phyloP scores from a whole-genome alignment of 2,329 filamentous ascomycete species.

The Trichophyton mentagrophytes region DNA sequence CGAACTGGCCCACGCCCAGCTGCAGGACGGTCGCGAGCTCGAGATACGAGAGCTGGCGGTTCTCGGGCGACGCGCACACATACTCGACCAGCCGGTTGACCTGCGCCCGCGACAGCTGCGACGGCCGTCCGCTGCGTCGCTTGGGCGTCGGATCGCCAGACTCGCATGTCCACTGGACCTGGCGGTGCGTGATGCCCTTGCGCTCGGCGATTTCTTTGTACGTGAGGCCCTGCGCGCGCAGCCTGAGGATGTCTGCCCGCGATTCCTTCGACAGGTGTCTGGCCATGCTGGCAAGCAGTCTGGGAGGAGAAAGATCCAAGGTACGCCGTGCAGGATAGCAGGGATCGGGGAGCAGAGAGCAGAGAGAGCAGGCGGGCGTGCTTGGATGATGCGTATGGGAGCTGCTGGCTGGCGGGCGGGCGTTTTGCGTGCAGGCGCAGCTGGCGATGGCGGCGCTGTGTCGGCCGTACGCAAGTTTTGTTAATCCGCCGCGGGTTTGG shows the following conservation, averaged over 20 bases:
- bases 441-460: background rate
- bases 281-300: background rate
- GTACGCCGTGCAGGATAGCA: too few species aligned
- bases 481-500: background rate
- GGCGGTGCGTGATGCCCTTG: conserved; percentile 1
- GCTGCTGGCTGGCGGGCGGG: background rate
- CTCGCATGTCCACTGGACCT: conserved; percentile 4
- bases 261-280: background rate
- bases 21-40: background rate
- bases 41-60: background rate
- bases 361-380: background rate
- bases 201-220: background rate
- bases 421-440: too few species aligned
- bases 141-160: conserved; percentile 1
- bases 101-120: background rate
- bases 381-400: background rate
- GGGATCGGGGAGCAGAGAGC: too few species aligned
- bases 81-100: background rate
- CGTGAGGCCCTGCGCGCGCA: background rate
- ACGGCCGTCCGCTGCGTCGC: background rate
- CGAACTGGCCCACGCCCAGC: background rate
- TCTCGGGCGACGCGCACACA: background rate
- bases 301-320: too few species aligned
- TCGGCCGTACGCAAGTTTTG: background rate
- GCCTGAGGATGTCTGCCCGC: background rate